Percentiles rank a stretch among this genome's conserved stretches.
phyloP scores from a whole-genome alignment of 371 early-diverging fungal species.

The Nosema muscidifuracis region DNA sequence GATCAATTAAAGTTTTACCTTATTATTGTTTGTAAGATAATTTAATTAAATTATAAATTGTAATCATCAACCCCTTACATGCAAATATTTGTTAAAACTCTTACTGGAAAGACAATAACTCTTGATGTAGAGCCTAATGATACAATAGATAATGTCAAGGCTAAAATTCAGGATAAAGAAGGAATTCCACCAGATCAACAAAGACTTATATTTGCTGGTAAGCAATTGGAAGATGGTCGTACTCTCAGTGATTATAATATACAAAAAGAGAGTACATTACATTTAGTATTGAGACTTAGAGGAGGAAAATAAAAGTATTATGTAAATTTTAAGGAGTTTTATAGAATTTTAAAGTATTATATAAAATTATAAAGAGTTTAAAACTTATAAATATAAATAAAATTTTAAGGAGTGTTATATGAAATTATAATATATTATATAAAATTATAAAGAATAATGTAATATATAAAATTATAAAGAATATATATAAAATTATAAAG shows the following conservation, averaged over 20 bases:
- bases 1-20: too few species aligned
- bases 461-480: too few species aligned
- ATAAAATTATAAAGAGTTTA: too few species aligned
- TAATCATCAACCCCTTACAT: slow-evolving; percentile 58
- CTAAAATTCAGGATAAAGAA: slow-evolving; percentile 96
- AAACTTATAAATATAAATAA: too few species aligned
- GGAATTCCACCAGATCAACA: slow-evolving; percentile 99
- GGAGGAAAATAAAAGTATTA: slow-evolving; percentile 69
- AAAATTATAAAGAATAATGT: too few species aligned
- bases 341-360: too few species aligned
- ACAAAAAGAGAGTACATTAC: slow-evolving; percentile 91
- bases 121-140: slow-evolving; percentile 90
- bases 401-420: too few species aligned
- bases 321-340: too few species aligned
- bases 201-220: slow-evolving; percentile 97
- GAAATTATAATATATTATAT: too few species aligned
- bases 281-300: slow-evolving; percentile 91
- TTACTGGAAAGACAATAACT: slow-evolving; percentile 93
- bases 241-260: slow-evolving; percentile 69
- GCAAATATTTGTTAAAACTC: slow-evolving; percentile 92
- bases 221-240: slow-evolving; percentile 83
- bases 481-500: too few species aligned
- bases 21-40: not conserved
- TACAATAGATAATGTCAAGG: slow-evolving; percentile 86
- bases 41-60: not conserved